Percentiles rank a stretch among this genome's conserved stretches.
phyloP scores from a whole-genome alignment of 2,329 filamentous ascomycete species.

The Xylariomycetidae sp. region DNA sequence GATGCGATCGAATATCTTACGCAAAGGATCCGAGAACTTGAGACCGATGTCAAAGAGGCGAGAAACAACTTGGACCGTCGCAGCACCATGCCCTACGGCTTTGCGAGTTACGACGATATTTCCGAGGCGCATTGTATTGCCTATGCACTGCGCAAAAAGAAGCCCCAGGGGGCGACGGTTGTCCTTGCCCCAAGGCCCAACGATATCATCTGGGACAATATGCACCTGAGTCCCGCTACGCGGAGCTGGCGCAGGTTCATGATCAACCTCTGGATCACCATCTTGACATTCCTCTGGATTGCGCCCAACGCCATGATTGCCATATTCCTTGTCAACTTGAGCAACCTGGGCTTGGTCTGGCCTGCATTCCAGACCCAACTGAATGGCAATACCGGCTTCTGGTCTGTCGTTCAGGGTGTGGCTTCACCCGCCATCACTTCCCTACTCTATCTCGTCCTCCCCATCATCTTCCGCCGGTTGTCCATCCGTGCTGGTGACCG shows the following conservation, averaged over 20 bases:
- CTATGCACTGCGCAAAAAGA: conserved; percentile 74
- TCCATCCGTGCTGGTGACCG: conserved; percentile 80
- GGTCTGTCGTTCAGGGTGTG: conserved; percentile 91
- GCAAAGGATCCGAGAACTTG: conserved; percentile 75
- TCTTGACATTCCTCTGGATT: conserved; percentile 82
- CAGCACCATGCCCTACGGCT: conserved; percentile 86
- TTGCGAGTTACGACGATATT: conserved; percentile 89
- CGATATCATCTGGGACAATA: conserved; percentile 95
- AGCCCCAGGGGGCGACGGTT: conserved; percentile 72
- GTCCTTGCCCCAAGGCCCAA: conserved; percentile 78
- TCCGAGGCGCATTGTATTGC: conserved; percentile 84
- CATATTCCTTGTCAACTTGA: conserved; percentile 84
- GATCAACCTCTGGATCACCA: conserved; percentile 77
- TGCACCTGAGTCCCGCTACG: conserved; percentile 64
- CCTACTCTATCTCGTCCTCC: conserved; percentile 79
- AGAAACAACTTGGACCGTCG: conserved; percentile 79
- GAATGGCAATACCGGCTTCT: conserved; percentile 58
- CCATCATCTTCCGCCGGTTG: conserved; percentile 85
- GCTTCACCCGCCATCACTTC: conserved; percentile 83
- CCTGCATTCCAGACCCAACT: conserved; percentile 64
- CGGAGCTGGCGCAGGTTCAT: conserved; percentile 69
- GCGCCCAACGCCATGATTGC: conserved; percentile 92
- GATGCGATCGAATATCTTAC: conserved; percentile 95
- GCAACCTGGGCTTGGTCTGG: conserved; percentile 79
- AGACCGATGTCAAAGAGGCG: conserved; percentile 78